Evolutionary conservation across 2,329 filamentous ascomycete genomes (phyloP), one percentile per base, ranked within the genome.

Genomic region (Aphanocladium album): DNA sequence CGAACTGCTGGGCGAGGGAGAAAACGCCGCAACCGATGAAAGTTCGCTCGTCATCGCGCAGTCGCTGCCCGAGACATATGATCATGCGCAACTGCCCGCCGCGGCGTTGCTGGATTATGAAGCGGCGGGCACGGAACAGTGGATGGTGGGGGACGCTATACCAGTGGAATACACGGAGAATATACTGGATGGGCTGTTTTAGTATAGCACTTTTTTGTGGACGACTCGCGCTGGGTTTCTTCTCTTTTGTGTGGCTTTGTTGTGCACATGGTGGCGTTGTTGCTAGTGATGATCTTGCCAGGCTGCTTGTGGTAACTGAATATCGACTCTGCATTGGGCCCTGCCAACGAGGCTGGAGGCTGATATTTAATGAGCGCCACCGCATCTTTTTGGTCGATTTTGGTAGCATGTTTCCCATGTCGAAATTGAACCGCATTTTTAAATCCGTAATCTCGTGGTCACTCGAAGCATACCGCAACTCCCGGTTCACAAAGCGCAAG

Each of bases 91-190:
- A 43, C 5, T 37, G 9, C 21, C 41, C 8, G 25, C 41, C 8
- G 25, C 21, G 19, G 54, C 21, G 14, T 11, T 45, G 9, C 33
- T 25, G 14, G 25, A 23, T 21, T 57, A 50, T 33, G 5, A 30
- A 30, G 35, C 21, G 7, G 12, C 23, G 5, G 55, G 55, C n/a
- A 50, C 12, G 5, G 45, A 57, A 16, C 33, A 35, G 23, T 57
- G 55, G 55, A 30, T 23, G 5, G 33, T 41, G 45, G 55, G 55
- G n/a, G 46, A 57, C 11, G 23, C 35, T 16, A 30, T 57, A 33
- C 55, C 55, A 11, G 33, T 50, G 46, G 55, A 57, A 50, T 57
- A 57, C 23, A 57, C 50, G 55, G 55, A 57, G 23, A 57, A 50
- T n/a, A 57, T 57, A 16, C 33, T 57, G n/a, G 55, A 50, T 17